Base-by-base conservation (phyloP, 2,329 filamentous ascomycete genomes). In the Colletotrichum godetiae region DNA sequence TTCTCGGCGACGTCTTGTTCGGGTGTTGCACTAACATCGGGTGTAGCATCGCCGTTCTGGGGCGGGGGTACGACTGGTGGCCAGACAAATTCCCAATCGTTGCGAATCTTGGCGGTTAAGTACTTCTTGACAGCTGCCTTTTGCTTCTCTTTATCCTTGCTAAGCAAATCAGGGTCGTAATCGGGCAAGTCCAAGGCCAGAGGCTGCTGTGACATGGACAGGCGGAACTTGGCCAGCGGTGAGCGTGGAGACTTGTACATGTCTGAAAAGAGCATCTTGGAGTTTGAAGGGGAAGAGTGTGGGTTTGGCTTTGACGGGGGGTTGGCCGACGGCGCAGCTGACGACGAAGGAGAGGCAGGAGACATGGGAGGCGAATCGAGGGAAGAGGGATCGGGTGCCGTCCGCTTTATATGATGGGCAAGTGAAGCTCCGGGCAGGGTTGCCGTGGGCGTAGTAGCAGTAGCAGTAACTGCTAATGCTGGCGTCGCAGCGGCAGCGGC, bases 81-180 rank as follows among this genome's bases (percentile, higher is more conserved):
- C 90, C 90, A 92, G 42, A 82, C 76, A 77, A 91, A 92, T 0
- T 84, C 82, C 91, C 91, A 93, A 77, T 92, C 90, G 74, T 85
- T 86, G 74, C 86, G 87, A 53, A 92, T 83, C 75, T 87, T 89
- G 27, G 86, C 84, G 3, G 83, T 81, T 1, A 93, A 81, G 76
- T 88, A 89, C 63, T 84, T 87, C 77, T 85, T 89, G 46, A 92
- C 87, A 13, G 91, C 91, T 53, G 91, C 89, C 78, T 92, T 92
- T 76, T 91, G 89, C 81, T 88, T 91, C 31, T 81, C 74, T 79
- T 92, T 92, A 79, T 92, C 91, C 77, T 85, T 88, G 79, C 88
- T 91, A 62, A 91, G 81, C 6, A 92, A 84, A 78, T 92, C 91
- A 24, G 88, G 86, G 74, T 92, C 88, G 77, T 90, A 88, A 77